Base-by-base conservation (phyloP, 768 basidiomycete genomes). In the Sutorius australiensis region DNA sequence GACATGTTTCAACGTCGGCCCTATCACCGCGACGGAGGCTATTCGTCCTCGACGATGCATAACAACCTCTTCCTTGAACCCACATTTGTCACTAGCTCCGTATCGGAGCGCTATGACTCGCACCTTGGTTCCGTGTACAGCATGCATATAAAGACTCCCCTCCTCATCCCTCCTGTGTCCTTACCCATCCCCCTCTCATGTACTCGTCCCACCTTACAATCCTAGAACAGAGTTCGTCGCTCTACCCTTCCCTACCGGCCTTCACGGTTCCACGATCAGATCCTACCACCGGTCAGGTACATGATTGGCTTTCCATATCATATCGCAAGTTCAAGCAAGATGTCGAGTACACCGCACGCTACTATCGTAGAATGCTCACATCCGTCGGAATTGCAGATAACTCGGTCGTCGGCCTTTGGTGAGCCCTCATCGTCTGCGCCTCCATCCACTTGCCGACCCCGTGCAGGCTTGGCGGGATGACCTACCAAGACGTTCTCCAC, bases 401-500 rank as follows among this genome's bases (percentile, higher is more conserved):
- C 47, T 83, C 88, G 9, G 80, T 90, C 30, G 74, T 91, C 37
- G 87, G 87, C 17, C 67, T 89, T 51, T 90, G 89, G 89, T 89
- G 64, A 40, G 82, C 69, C n/a, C 46, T 27, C 24, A 30, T 24
- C 50, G 19, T 37, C 21, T 52, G 30, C 42, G 28, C 44, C 46
- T 16, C 32, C 41, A 27, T 21, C 37, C 16, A 46, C 55, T 34
- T 41, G 39, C 56, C 58, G 48, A 60, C 58, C 48, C 38, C 48
- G 42, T 60, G 5, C 46, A 91, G 89, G 89, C 70, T 90, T 38
- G 76, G 82, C 33, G 89, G 89, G 6, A 83, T 86, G 73, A 79
- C 81, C 19, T 89, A 89, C 63, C 67, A 72, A 42, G 87, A 91
- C 65, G 78, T 84, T 31, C 70, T 90, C 19, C 84, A 87, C 57